A percentile compares a stretch with the other conserved stretches of the same genome.
Conservation (phyloP, 441 rosid genomes). For the Brassica balearica region DNA sequence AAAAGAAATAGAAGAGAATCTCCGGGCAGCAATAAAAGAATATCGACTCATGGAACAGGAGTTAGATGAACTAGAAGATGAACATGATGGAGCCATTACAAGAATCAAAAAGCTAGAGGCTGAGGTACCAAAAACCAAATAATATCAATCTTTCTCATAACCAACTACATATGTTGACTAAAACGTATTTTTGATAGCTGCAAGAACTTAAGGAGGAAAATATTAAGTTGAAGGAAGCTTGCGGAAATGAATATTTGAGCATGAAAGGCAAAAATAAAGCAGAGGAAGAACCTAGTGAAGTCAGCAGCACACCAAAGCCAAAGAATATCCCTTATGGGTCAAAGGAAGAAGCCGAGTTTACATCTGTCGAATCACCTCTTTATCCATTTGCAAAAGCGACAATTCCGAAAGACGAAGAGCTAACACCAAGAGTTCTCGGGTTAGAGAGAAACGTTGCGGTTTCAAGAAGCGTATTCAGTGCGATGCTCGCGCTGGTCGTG, state of each 20-base stretch:
- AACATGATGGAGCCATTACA: conserved; percentile 58
- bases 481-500: conserved; percentile 63
- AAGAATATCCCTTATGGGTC: conserved; percentile 33
- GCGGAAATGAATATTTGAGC: conserved; percentile 44
- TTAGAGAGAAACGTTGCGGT: conserved; percentile 57
- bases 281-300: conserved; percentile 38
- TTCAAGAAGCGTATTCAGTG: conserved; percentile 67
- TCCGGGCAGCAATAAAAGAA: conserved; percentile 57
- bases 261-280: conserved; percentile 36
- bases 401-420: conserved; percentile 37
- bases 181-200: conserved; percentile 50
- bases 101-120: conserved; percentile 60
- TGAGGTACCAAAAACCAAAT: conserved; percentile 54
- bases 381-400: conserved; percentile 39
- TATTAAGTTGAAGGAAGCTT: conserved; percentile 52
- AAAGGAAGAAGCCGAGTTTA: conserved; percentile 39
- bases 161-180: neutral
- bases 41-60: conserved; percentile 58
- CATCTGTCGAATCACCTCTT: conserved; percentile 37
- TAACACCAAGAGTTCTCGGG: conserved; percentile 35
- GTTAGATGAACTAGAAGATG: conserved; percentile 73
- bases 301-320: conserved; percentile 23
- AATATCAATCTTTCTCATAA: neutral
- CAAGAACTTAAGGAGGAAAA: conserved; percentile 62
- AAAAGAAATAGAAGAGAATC: conserved; percentile 61